Base-by-base conservation (phyloP, 768 basidiomycete genomes). In the Rhizopogon sp. region DNA sequence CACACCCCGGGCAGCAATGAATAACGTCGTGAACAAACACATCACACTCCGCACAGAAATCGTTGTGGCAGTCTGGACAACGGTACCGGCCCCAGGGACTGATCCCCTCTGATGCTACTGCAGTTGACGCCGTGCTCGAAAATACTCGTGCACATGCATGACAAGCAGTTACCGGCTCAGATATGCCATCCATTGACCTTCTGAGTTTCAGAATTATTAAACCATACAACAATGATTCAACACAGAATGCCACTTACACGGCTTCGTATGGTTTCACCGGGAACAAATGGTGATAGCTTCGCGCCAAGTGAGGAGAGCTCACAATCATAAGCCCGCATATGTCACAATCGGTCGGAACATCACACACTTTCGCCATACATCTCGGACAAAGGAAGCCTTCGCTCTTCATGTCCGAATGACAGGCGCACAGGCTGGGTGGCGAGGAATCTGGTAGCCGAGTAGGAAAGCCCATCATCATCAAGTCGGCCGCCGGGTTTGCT, bases 401-500 rank as follows among this genome's bases (percentile, higher is more conserved):
- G 68, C 86, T 87, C 70, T 90, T 93, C 70, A 99, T 76, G 60
- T 92, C 84, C 13, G 90, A 90, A 69, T 99, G 97, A 66, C 97
- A 99, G 6, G 85, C 91, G 64, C 97, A 99, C 17, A 98, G 76
- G 52, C 88, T 87, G 7, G 87, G 86, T 35, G 86, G 85, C 3
- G 87, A 89, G 9, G 84, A 83, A 61, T 90, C 88, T 0, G 95
- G 91, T 6, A 97, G 77, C 16, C 94, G 85, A 14, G 90, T 93
- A 1, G 97, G 97, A 71, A 99, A 99, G 8, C 97, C 97, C 93
- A 99, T 98, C 81, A 97, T 90, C 90, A 99, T 97, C 51, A 99
- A 76, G 72, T 98, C 96, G 0, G 91, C 87, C 0, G 87, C 81
- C 20, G 82, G 81, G 58, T 85, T 88, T 10, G 75, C 70, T 10